These are phyloP conservation scores for Talaromyces piceae DNA, from an alignment of 2,329 filamentous ascomycete species.

Conservation along the genomic window DNA sequence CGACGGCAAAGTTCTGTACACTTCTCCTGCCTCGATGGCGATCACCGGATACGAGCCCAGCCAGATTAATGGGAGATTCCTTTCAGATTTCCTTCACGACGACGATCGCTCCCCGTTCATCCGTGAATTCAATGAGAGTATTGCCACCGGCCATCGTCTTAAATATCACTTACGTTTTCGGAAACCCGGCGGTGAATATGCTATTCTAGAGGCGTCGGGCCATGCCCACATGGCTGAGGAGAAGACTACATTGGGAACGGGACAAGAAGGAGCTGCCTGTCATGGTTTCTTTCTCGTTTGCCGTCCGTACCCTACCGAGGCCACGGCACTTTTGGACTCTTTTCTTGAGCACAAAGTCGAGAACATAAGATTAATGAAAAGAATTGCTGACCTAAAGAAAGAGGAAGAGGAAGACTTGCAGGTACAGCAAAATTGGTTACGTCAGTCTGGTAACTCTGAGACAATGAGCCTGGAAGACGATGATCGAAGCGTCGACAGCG, in stretches of 20 bases:
- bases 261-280: constrained; percentile 63
- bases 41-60: constrained; percentile 68
- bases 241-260: constrained; percentile 56
- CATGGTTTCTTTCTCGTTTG: constrained; percentile 92
- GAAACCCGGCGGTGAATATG: constrained; percentile 64
- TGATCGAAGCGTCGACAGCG: constrained; percentile 40
- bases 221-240: constrained; percentile 73
- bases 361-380: constrained; percentile 76
- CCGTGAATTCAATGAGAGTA: constrained; percentile 81
- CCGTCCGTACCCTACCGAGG: constrained; percentile 81
- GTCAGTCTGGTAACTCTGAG: constrained; percentile 47
- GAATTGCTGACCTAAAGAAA: constrained; percentile 74
- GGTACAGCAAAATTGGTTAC: constrained; percentile 9
- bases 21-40: constrained; percentile 67
- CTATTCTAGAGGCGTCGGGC: constrained; percentile 84
- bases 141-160: constrained; percentile 69
- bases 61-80: constrained; percentile 65
- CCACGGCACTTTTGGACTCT: constrained; percentile 75
- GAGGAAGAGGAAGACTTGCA: constrained; percentile 72
- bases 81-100: constrained; percentile 76
- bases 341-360: constrained; percentile 97
- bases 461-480: constrained; percentile 45
- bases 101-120: constrained; percentile 79
- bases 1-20: constrained; percentile 74
- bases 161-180: constrained; percentile 81